Conservation (phyloP, 176 grass and related monocot species). For the Metroxylon sagu region DNA sequence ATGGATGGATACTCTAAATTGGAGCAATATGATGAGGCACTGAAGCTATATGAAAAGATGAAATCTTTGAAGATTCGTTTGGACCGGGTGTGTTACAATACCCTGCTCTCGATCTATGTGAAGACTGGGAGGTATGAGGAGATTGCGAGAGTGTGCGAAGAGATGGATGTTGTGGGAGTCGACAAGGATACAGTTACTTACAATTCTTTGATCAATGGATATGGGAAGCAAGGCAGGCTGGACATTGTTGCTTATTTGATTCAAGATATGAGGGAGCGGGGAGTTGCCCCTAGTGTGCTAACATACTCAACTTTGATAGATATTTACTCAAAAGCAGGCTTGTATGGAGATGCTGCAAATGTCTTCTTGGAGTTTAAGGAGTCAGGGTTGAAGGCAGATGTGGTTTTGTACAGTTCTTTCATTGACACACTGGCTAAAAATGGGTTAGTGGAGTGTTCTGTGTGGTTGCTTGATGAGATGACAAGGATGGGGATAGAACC, state of each 20-base stretch:
- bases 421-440: slow-evolving; percentile 97
- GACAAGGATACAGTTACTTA: slow-evolving; percentile 94
- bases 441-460: slow-evolving; percentile 83
- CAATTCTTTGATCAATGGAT: slow-evolving; percentile 94
- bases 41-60: slow-evolving; percentile 70
- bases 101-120: slow-evolving; percentile 76
- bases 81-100: slow-evolving; percentile 95
- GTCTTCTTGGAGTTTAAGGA: slow-evolving; percentile 92
- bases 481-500: slow-evolving; percentile 72
- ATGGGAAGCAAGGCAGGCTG: slow-evolving; percentile 87
- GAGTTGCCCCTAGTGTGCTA: slow-evolving; percentile 64
- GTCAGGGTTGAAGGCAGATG: slow-evolving; percentile 84
- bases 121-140: slow-evolving; percentile 78
- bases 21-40: slow-evolving; percentile 82
- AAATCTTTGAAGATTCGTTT: slow-evolving; percentile 68
- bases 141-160: slow-evolving; percentile 69
- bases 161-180: slow-evolving; percentile 74
- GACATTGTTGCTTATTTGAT: slow-evolving; percentile 71
- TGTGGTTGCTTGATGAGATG: slow-evolving; percentile 97
- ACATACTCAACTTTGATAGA: slow-evolving; percentile 97
- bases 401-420: slow-evolving; percentile 96
- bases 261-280: slow-evolving; percentile 80
- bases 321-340: slow-evolving; percentile 91
- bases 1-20: slow-evolving; percentile 95
- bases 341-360: slow-evolving; percentile 95